These are phyloP conservation scores for Pezicula rhizophila DNA, from an alignment of 2,329 filamentous ascomycete genomes.

Conservation along the genomic window DNA sequence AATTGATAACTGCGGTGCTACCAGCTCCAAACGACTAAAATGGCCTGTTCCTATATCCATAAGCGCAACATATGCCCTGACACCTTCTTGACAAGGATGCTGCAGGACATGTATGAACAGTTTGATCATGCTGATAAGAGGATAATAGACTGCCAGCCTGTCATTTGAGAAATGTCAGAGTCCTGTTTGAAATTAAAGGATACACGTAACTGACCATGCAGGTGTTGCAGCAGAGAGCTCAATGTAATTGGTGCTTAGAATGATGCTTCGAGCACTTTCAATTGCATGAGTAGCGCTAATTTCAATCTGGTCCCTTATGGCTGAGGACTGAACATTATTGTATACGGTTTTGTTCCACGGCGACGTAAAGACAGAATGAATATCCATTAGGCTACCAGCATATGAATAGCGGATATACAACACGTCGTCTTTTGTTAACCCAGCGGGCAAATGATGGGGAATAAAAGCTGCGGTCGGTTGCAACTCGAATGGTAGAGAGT, in stretches of 20 bases:
- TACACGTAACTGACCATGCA: neutral
- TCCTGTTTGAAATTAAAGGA: neutral
- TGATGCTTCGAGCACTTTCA: neutral
- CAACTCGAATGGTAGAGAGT: conserved; percentile 2
- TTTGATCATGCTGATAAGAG: neutral
- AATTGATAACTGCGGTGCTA: neutral
- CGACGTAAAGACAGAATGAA: conserved; percentile 4
- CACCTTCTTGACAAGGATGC: neutral
- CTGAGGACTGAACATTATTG: neutral
- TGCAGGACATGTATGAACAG: neutral
- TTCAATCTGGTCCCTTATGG: neutral
- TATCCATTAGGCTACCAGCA: conserved; percentile 3
- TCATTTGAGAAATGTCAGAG: neutral
- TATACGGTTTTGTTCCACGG: conserved; percentile 5
- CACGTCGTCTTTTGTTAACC: neutral
- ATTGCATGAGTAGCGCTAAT: neutral
- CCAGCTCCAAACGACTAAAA: neutral
- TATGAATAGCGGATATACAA: conserved; percentile 4
- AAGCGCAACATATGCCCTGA: neutral
- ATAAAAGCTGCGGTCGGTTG: conserved; percentile 1
- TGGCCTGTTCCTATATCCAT: neutral
- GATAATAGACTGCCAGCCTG: conserved; percentile 1
- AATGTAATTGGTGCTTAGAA: neutral
- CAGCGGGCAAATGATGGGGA: neutral
- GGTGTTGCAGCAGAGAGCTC: neutral